Conservation (phyloP, 176 grass and related monocot genomes). For the Carex parvula region DNA sequence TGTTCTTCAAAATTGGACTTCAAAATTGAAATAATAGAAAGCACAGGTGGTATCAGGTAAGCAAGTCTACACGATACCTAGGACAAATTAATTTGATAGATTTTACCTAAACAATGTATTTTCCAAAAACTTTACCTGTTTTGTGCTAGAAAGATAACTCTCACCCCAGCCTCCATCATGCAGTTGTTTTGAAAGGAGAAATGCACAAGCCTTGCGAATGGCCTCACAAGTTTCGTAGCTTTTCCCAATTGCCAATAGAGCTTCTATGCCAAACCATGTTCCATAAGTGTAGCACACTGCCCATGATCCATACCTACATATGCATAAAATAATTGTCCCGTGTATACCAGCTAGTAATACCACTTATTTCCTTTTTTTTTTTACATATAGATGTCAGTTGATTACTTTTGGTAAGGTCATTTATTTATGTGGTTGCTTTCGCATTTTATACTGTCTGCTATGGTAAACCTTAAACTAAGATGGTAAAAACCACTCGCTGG, state of each 20-base stretch:
- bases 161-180: constrained; percentile 53
- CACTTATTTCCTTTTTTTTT: too few species aligned
- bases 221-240: constrained; percentile 24
- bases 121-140: constrained; percentile 23
- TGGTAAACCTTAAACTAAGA: too few species aligned
- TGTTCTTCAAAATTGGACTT: too few species aligned
- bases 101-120: not conserved
- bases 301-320: constrained; percentile 49
- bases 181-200: constrained; percentile 50
- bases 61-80: not conserved
- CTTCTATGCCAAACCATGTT: constrained; percentile 42
- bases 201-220: constrained; percentile 39
- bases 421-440: not conserved
- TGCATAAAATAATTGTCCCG: not conserved
- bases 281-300: constrained; percentile 51
- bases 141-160: constrained; percentile 46
- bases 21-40: not conserved
- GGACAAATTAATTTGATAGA: not conserved
- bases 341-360: not conserved
- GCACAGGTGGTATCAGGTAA: not conserved
- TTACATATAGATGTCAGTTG: not conserved
- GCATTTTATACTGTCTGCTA: too few species aligned
- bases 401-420: not conserved
- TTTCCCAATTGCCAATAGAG: constrained; percentile 32
- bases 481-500: too few species aligned